Evolutionary conservation across 2,329 filamentous ascomycete species (phyloP), one percentile per base, ranked within the genome.

Genomic region (Anisogramma anomala): DNA sequence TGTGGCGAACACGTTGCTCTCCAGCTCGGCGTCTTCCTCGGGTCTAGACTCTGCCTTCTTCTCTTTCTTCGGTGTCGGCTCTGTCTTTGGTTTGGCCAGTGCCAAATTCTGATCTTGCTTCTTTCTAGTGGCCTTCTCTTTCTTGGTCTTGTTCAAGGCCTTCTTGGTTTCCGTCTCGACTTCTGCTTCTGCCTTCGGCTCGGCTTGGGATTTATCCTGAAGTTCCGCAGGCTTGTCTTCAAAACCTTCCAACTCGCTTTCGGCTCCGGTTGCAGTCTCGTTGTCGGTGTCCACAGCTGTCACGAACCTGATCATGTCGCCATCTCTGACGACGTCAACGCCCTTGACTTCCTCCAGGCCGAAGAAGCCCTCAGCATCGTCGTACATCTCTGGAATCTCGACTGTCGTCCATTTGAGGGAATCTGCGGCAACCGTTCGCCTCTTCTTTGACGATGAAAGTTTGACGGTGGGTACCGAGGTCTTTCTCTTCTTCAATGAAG

Each of bases 351-450:
- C 88, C 54, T 98, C 87, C 2, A 98, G 65, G 0, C 84, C 87
- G 53, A 81, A 93, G 59, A 98, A 95, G 0, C 91, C 91, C 49
- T 93, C 87, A n/a, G 84, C 84, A 62, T 95, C 85, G 33, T 89
- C 79, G 52, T 88, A 69, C 55, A 82, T 78, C 55, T 88, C 83
- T 6, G 85, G 84, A 3, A 91, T 76, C 15, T 76, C 67, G 9
- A 72, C 66, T 28, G 66, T 59, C 51, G 72, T 66, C 77, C 77
- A 81, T 57, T 63, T 58, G 32, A 81, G 60, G 1, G 68, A 61
- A 48, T 68, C 60, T 22, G 67, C 59, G 32, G 65, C 62, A 17
- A 73, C 62, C 2, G 64, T 54, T 31, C 59, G 59, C 52, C 49
- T 50, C 11, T 54, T 54, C 41, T 58, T 58, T 6, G 43, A 39